Evolutionary conservation across 352 stramenopile species (phyloP).

Genomic region (Globisporangium lucens): DNA sequence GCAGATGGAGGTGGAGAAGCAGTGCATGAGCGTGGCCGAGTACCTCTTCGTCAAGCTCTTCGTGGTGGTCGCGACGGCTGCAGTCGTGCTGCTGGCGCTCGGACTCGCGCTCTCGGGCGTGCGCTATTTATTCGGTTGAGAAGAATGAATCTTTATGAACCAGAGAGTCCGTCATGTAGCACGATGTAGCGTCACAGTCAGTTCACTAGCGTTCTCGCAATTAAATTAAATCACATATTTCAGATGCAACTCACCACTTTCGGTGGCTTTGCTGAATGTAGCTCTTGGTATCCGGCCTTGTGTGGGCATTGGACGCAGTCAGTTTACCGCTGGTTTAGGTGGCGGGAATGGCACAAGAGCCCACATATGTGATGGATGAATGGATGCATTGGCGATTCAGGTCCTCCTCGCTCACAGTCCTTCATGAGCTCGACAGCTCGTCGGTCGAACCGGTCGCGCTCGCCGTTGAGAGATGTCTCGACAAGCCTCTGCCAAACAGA

Average conservation of each 20-base stretch:
- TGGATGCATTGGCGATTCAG: background rate
- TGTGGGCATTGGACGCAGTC: too few relatives aligned
- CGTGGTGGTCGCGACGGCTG: background rate
- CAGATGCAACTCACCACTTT: background rate
- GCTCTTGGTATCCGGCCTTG: background rate
- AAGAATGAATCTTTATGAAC: background rate
- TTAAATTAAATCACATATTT: background rate
- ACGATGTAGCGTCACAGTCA: background rate
- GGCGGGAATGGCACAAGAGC: background rate
- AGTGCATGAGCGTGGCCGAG: background rate
- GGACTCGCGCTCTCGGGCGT: background rate
- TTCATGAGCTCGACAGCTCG: background rate
- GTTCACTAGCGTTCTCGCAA: background rate
- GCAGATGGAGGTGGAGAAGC: background rate
- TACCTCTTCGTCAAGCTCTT: constrained; percentile 4
- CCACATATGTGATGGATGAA: background rate
- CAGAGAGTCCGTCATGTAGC: background rate
- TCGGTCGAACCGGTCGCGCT: background rate
- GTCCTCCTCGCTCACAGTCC: background rate
- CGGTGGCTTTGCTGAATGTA: background rate
- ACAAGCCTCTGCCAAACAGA: background rate
- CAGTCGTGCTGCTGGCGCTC: background rate
- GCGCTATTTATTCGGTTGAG: constrained; percentile 2
- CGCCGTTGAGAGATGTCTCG: background rate
- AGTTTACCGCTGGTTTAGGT: background rate